A percentile compares a stretch with the other conserved stretches of the same genome.
Conservation (phyloP, 805 yeast species). For the Candida ipomoeae region DNA sequence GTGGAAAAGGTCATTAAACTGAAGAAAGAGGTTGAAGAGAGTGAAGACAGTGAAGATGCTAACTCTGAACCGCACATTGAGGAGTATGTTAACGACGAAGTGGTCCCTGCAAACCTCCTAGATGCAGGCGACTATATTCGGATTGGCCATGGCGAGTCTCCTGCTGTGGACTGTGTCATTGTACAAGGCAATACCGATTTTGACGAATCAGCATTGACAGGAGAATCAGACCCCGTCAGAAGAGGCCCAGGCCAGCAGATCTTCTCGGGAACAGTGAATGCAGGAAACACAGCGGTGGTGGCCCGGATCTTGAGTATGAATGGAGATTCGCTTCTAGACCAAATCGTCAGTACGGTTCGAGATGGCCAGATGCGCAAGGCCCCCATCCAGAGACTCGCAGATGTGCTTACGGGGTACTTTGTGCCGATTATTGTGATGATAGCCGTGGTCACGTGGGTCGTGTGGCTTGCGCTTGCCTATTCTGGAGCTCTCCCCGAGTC, state of each 20-base stretch:
- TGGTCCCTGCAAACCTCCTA: conserved; percentile 39
- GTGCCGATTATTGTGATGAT: conserved; percentile 64
- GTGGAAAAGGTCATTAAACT: conserved; percentile 7
- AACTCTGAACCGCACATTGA: neutral
- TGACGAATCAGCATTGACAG: conserved; percentile 61
- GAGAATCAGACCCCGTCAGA: conserved; percentile 57
- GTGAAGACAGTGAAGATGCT: too few species aligned
- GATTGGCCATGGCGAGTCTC: conserved; percentile 54
- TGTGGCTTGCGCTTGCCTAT: conserved; percentile 61
- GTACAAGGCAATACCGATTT: conserved; percentile 46
- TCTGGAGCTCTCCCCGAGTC: conserved; percentile 48
- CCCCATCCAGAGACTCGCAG: conserved; percentile 70
- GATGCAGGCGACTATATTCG: conserved; percentile 51
- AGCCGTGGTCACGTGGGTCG: conserved; percentile 61
- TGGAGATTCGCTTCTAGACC: conserved; percentile 65
- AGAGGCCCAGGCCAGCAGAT: conserved; percentile 61
- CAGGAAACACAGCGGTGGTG: conserved; percentile 50
- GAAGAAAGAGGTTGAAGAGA: too few species aligned
- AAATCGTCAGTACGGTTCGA: conserved; percentile 64
- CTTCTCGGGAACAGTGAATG: conserved; percentile 68
- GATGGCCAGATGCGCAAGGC: conserved; percentile 71
- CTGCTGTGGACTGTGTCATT: conserved; percentile 54
- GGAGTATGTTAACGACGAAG: conserved; percentile 24
- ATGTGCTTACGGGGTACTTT: conserved; percentile 62
- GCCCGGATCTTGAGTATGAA: conserved; percentile 56